Base-by-base conservation (phyloP, 352 stramenopile genomes). In the Pythium sukuiense region DNA sequence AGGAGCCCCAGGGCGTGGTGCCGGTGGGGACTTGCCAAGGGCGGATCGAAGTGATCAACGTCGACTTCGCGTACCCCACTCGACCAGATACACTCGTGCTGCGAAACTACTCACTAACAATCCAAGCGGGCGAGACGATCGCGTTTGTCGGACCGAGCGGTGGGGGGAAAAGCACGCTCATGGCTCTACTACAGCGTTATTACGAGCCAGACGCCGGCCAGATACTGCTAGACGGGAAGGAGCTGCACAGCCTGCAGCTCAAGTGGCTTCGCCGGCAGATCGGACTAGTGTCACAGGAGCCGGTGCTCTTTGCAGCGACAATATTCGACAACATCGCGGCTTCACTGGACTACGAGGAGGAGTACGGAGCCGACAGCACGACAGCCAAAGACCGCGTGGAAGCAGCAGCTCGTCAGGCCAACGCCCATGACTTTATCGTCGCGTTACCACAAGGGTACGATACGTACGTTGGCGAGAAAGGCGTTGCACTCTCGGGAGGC, bases 301-400 rank as follows among this genome's bases (percentile, higher is more conserved):
- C 87, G 9, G 85, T 84, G 18, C 73, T 97, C 12, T 96, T 96
- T 76, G 79, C 83, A 32, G 73, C 72, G 20, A 88, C 77, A 0
- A 92, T 97, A 57, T 63, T 65, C 5, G 81, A 97, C 12, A 97
- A 97, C 62, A 97, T 97, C 65, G 61, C 66, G 7, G 85, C 85
- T 39, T 84, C 59, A 7, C 2, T 65, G 2, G 24, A 30, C 30
- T 56, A 66, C 14, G 57, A 67, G 4, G 24, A 48, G 11, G 52
- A 59, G 35, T 8, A 52, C 24, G 14, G 3, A 29, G 45, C 45
- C 5, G n/a, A 52, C 45, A 30, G 18, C 9, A 29, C 18, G 5
- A n/a, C 20, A 20, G 6, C 13, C 3, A 45, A 26, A 26, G 12
- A 13, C 3, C 57, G 50, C 9, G 54, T 71, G 2, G 59, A 67